These are phyloP conservation scores for Ciborinia camelliae DNA, from an alignment of 2,329 filamentous ascomycete genomes.

Conservation along the genomic window DNA sequence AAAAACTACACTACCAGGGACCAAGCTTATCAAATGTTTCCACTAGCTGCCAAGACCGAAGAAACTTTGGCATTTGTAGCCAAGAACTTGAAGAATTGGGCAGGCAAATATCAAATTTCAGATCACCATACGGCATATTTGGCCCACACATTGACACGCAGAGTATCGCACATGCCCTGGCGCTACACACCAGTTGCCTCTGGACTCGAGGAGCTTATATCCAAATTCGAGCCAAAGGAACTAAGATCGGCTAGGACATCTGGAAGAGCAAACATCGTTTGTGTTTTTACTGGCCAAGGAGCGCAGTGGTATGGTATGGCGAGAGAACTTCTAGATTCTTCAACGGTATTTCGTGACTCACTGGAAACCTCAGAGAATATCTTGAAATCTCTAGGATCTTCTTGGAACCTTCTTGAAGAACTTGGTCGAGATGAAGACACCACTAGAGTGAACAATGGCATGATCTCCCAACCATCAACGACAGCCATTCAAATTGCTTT, in stretches of 20 bases:
- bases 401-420: slow-evolving; percentile 2
- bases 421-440: not conserved
- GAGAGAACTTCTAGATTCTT: slow-evolving; percentile 24
- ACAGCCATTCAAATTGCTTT: slow-evolving; percentile 49
- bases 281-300: slow-evolving; percentile 26
- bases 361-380: slow-evolving; percentile 34
- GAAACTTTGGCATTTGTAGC: not conserved
- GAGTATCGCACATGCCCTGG: not conserved
- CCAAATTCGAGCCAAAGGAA: not conserved
- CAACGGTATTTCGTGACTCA: slow-evolving; percentile 38
- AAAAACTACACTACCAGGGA: not conserved
- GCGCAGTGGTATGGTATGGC: slow-evolving; percentile 29
- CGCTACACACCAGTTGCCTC: not conserved
- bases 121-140: not conserved
- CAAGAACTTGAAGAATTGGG: not conserved
- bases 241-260: not conserved
- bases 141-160: not conserved
- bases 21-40: not conserved
- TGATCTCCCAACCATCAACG: slow-evolving; percentile 41
- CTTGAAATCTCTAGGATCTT: slow-evolving; percentile 34
- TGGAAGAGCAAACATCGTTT: not conserved
- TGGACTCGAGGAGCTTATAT: not conserved
- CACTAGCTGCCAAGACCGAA: not conserved
- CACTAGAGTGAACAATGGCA: not conserved
- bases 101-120: not conserved